A percentile compares a stretch with the other conserved stretches of the same genome.
These are phyloP conservation scores for Cudoniella acicularis DNA, from an alignment of 495 filamentous ascomycete genomes.

Conservation along the genomic window DNA sequence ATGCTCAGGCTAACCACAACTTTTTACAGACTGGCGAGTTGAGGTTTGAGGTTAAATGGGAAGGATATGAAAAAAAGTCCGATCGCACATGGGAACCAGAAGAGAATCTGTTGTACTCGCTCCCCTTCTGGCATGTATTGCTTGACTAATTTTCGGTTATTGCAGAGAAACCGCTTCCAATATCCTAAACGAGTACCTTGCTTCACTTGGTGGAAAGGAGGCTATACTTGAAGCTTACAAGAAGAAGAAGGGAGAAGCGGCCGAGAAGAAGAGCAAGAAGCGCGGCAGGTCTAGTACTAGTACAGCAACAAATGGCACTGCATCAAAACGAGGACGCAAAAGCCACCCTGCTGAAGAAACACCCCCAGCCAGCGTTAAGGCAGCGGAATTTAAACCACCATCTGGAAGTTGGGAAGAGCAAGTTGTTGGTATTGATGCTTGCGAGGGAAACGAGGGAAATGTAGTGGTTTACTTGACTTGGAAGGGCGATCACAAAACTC, in stretches of 20 bases:
- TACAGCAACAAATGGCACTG: conserved; percentile 25
- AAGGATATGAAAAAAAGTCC: conserved; percentile 54
- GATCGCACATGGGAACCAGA: conserved; percentile 61
- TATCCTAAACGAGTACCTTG: conserved; percentile 43
- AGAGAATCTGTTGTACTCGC: conserved; percentile 48
- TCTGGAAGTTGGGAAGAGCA: conserved; percentile 56
- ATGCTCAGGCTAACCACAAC: conserved; percentile 12
- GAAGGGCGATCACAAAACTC: conserved; percentile 57
- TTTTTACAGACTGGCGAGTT: conserved; percentile 31
- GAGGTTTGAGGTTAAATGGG: conserved; percentile 57
- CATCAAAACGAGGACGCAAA: conserved; percentile 43
- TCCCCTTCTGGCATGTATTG: not conserved
- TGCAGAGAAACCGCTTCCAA: conserved; percentile 37
- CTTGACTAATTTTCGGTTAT: not conserved
- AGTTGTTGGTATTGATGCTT: conserved; percentile 51
- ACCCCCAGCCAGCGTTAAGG: conserved; percentile 33
- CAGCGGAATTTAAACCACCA: conserved; percentile 47
- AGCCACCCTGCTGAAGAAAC: conserved; percentile 32
- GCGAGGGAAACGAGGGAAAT: conserved; percentile 46
- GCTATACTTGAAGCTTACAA: conserved; percentile 41
- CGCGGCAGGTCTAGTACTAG: conserved; percentile 14
- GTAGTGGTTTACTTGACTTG: conserved; percentile 50
- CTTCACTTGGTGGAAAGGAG: conserved; percentile 48
- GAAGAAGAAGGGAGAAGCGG: conserved; percentile 21
- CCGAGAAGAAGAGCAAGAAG: conserved; percentile 30